Evolutionary conservation across 1,284 basidiomycete species (phyloP).

Genomic region (Sporisorium scitamineum): DNA sequence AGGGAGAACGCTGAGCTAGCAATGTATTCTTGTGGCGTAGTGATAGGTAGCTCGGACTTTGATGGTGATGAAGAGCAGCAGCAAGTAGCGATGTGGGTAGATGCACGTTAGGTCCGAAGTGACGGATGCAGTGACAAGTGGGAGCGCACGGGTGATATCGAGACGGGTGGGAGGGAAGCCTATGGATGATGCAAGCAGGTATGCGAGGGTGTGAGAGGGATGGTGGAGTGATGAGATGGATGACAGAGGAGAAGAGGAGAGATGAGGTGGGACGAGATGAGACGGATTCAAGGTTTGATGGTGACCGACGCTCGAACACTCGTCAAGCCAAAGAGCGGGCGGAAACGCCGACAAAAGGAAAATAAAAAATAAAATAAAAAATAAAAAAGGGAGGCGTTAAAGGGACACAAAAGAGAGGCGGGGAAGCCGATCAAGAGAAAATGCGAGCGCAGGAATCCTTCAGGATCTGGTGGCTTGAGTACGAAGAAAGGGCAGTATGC

Average conservation of each 20-base stretch:
- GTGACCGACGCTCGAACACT: too few species aligned
- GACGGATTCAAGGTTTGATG: constrained; percentile 1
- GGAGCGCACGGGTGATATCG: neutral
- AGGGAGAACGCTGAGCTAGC: neutral
- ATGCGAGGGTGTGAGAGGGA: constrained; percentile 1
- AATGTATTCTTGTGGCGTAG: neutral
- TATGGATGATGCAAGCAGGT: too few species aligned
- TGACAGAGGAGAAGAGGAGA: neutral
- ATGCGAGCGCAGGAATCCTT: neutral
- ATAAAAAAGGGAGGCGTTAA: neutral
- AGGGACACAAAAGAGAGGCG: constrained; percentile 1
- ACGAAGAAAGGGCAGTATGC: constrained; percentile 1
- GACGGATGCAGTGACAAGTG: neutral
- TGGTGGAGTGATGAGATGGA: neutral
- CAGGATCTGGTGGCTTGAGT: neutral
- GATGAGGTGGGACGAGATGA: neutral
- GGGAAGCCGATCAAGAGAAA: constrained; percentile 2
- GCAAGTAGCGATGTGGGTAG: neutral
- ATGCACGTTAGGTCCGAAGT: neutral
- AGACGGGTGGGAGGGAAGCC: neutral
- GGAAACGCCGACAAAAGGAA: neutral
- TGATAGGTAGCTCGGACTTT: neutral
- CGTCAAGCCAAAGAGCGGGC: neutral
- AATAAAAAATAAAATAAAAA: neutral
- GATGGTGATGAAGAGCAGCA: neutral